Conservation (phyloP, 148 eudicot genomes). For the Arctostaphylos glauca region DNA sequence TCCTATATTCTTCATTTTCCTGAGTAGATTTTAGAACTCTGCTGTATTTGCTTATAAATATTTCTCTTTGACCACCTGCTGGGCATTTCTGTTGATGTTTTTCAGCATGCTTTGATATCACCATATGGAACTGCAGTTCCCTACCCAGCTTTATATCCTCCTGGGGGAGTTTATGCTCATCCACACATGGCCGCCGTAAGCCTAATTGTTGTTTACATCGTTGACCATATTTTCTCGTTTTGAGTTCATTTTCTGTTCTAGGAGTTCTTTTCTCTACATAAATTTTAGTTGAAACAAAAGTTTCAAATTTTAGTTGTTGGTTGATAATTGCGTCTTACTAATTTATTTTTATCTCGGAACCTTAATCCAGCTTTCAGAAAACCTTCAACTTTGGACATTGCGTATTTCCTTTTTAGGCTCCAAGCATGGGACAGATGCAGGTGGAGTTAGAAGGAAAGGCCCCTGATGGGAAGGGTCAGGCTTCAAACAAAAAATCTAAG, state of each 20-base stretch:
- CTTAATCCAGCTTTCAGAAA: not conserved
- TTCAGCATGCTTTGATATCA: conserved; percentile 48
- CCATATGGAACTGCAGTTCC: conserved; percentile 92
- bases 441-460: conserved; percentile 54
- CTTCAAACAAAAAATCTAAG: conserved; percentile 52
- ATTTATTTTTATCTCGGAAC: not conserved
- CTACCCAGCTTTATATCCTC: conserved; percentile 81
- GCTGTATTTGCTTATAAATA: not conserved
- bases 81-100: not conserved
- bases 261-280: not conserved
- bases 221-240: not conserved
- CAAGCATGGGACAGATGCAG: conserved; percentile 41
- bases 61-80: not conserved
- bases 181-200: conserved; percentile 72
- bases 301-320: not conserved
- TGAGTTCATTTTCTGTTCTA: not conserved
- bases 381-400: not conserved
- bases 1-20: not conserved
- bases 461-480: conserved; percentile 47
- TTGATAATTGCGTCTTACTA: not conserved
- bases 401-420: conserved; percentile 29
- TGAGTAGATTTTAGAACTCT: not conserved
- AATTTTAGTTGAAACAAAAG: not conserved
- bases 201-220: not conserved
- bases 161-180: conserved; percentile 76